Evolutionary conservation across 441 rosid genomes (phyloP), one percentile per base, ranked within the genome.

Genomic region (Oxalis stricta): DNA sequence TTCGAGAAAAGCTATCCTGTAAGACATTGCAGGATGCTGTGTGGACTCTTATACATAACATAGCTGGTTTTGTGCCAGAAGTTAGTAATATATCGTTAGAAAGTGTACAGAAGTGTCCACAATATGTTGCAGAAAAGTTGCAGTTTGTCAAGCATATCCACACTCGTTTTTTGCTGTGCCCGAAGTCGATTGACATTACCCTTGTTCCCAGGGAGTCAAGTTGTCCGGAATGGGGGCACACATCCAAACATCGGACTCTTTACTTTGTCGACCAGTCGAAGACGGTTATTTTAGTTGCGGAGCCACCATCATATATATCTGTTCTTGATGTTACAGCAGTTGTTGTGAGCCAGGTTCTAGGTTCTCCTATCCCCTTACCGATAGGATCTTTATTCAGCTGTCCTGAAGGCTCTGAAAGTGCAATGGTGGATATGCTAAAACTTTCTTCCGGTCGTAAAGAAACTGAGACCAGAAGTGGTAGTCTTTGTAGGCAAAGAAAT

Each of bases 321-420:
- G 67, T 81, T 61, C 61, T 72, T 57, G 95, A 86, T 69, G 73
- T 91, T 42, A 56, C 86, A 61, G 80, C 87, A 50, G 65, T 76
- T 60, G 84, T 86, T 53, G 72, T 80, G 51, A 85, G 96, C 70
- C 85, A 80, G 67, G 69, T 78, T 75, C 58, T 91, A 58, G 94
- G 89, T 26, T 78, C 68, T 46, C 84, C 83, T 37, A 51, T 61
- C 23, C 76, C 81, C 17, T 61, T 91, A 38, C 99, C 99, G 17
- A 53, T 91, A 51, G 84, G 77, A 42, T 70, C 91, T 50, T 70
- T 91, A 33, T 72, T 91, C 63, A 62, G 70, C 46, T 75, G 93
- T 59, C 95, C 96, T 45, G 79, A 64, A 45, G 91, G 94, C 64
- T 76, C 77, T 52, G 99, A 81, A 67, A 53, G 81, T 58, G 76